phyloP scores from a whole-genome alignment of 2,329 filamentous ascomycete species.

The Ophiognomonia clavigignenti-juglandacearum region DNA sequence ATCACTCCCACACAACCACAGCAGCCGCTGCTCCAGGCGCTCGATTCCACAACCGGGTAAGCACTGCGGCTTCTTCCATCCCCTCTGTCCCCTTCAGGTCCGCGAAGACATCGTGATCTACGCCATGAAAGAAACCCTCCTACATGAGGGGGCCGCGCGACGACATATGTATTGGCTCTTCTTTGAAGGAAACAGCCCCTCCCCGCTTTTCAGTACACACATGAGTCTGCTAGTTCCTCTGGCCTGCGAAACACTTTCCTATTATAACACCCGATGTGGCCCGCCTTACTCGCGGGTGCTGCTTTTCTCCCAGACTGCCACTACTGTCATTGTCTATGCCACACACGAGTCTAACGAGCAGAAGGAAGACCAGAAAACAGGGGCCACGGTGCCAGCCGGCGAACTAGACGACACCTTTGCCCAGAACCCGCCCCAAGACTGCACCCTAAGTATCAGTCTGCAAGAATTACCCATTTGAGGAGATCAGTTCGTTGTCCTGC shows the following conservation, averaged over 20 bases:
- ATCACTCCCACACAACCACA: background rate
- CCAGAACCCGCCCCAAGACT: background rate
- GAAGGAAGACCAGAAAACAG: background rate
- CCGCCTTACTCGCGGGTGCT: too few relatives aligned
- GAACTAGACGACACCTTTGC: background rate
- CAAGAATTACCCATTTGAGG: background rate
- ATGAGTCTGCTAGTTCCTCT: too few relatives aligned
- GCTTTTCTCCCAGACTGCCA: background rate
- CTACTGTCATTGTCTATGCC: background rate
- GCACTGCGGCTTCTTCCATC: background rate
- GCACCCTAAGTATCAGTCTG: background rate
- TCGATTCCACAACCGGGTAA: background rate
- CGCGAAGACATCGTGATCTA: background rate
- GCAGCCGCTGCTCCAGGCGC: background rate
- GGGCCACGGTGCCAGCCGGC: background rate
- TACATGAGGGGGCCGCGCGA: background rate
- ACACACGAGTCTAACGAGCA: slow-evolving; percentile 4
- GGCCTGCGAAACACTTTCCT: too few relatives aligned
- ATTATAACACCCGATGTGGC: slow-evolving; percentile 1
- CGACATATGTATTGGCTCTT: background rate
- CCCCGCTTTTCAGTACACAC: too few relatives aligned
- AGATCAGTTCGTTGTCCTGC: background rate
- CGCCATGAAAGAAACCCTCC: background rate
- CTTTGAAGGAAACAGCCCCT: background rate
- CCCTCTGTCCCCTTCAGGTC: background rate